Base-by-base conservation (phyloP, 1,284 basidiomycete species). In the Exsudoporus floridanus region DNA sequence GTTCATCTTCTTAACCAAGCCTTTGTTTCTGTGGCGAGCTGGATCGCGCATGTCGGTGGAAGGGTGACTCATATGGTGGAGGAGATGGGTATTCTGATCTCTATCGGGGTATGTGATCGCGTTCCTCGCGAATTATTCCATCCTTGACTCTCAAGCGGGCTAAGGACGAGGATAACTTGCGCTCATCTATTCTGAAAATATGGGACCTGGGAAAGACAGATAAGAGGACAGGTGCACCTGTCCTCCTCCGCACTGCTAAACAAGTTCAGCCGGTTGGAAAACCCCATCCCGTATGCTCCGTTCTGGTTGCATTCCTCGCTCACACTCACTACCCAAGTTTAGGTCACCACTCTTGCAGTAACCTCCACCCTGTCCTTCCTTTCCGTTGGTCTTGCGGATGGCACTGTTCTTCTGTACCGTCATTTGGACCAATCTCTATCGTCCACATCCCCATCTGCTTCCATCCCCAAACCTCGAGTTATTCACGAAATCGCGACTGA, bases 311-410 rank as follows among this genome's bases (percentile, higher is more conserved):
- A 4, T 33, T 27, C 21, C 9, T 43, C 53, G 12, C 30, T 25
- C 25, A 16, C 14, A 37, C 39, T 56, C 31, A 56, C 45, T 30
- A n/a, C 44, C 58, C 7, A 5, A 38, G 14, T 7, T 55, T 49
- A 93, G 90, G 84, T 96, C 3, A 87, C 92, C 5, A 83, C 88
- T 0, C 74, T 97, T 12, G 89, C 94, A 0, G 75, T 95, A 25
- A 91, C 94, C 0, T 74, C 83, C 7, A 81, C 81, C n/a, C 78
- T 98, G 1, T 84, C 90, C 1, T 90, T 94, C 70, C 82, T 99
- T 18, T 90, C 94, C 5, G 81, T 98, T 37, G 96, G 94, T 8
- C 80, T 98, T 10, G 94, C 88, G 2, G 95, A 98, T 65, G 96
- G 96, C n/a, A 92, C 92, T 0, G 94, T 98, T 7, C 79, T 98